Evolutionary conservation across 2,329 filamentous ascomycete genomes (phyloP).

Genomic region (Monosporascus sp.): DNA sequence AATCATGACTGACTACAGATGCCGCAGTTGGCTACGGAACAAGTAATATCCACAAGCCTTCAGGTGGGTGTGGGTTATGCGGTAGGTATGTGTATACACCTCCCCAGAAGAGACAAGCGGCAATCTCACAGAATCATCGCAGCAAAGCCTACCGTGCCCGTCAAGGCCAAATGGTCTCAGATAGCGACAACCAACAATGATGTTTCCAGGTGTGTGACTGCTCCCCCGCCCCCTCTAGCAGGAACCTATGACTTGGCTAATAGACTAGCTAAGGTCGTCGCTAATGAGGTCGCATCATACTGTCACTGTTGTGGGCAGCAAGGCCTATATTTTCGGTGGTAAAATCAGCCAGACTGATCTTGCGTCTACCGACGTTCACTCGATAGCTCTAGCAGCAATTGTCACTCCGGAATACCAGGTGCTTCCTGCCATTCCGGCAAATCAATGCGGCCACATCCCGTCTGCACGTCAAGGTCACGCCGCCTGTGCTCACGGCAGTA

Average conservation of each 20-base stretch:
- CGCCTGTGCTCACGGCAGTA: conserved; percentile 27
- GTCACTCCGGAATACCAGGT: conserved; percentile 27
- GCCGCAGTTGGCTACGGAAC: conserved; percentile 32
- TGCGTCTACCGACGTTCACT: conserved; percentile 45
- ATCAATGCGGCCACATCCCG: conserved; percentile 24
- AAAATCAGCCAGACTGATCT: conserved; percentile 31
- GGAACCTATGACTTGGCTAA: not conserved
- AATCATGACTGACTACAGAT: conserved; percentile 33
- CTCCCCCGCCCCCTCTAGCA: not conserved
- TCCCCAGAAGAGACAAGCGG: not conserved
- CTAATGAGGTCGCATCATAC: conserved; percentile 46
- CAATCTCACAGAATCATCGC: not conserved
- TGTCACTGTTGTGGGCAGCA: conserved; percentile 45
- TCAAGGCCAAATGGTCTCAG: conserved; percentile 44
- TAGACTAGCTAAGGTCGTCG: conserved; percentile 18
- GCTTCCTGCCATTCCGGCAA: conserved; percentile 25
- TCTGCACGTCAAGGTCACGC: conserved; percentile 28
- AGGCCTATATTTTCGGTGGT: conserved; percentile 52
- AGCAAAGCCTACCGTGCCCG: conserved; percentile 45
- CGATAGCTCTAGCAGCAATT: conserved; percentile 41
- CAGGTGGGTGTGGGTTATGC: conserved; percentile 35
- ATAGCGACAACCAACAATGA: conserved; percentile 32
- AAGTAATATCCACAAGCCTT: conserved; percentile 33
- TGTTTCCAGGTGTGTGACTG: conserved; percentile 19
- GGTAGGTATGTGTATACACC: conserved; percentile 16